A percentile compares a stretch with the other conserved stretches of the same genome.
phyloP scores from a whole-genome alignment of 352 stramenopile species.

The Phytophthora citricola region DNA sequence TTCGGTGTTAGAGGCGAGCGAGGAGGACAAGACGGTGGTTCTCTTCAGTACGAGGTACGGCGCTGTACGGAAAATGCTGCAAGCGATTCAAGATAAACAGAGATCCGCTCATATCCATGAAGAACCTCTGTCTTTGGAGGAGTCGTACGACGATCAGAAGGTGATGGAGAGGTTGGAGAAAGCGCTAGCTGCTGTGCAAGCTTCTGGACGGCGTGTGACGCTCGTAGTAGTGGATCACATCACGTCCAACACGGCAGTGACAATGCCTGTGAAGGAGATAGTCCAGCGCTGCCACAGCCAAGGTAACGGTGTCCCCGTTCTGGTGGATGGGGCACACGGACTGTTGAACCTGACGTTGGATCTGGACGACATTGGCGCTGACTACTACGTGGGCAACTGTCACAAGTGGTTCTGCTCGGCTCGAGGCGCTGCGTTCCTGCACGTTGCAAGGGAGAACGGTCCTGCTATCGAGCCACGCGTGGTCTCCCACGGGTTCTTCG shows the following conservation, averaged over 20 bases:
- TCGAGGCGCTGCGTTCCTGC: constrained; percentile 89
- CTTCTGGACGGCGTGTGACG: constrained; percentile 42
- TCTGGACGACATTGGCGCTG: constrained; percentile 68
- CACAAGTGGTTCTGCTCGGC: constrained; percentile 96
- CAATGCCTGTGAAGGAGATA: constrained; percentile 85
- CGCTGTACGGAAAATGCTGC: constrained; percentile 93
- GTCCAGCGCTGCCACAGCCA: constrained; percentile 62
- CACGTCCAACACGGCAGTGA: constrained; percentile 93
- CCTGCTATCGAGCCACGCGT: constrained; percentile 68
- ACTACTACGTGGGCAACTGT: constrained; percentile 95
- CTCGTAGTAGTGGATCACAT: constrained; percentile 94
- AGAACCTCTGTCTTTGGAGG: constrained; percentile 65
- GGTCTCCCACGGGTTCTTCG: constrained; percentile 92
- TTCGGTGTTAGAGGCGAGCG: constrained; percentile 44
- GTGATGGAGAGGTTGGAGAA: constrained; percentile 49
- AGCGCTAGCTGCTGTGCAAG: constrained; percentile 35
- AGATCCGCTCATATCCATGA: constrained; percentile 54
- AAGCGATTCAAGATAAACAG: constrained; percentile 32
- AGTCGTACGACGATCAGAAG: constrained; percentile 63
- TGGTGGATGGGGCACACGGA: constrained; percentile 93
- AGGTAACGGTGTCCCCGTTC: constrained; percentile 52
- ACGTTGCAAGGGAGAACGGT: constrained; percentile 50
- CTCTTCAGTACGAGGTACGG: constrained; percentile 91
- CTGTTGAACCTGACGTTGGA: constrained; percentile 86
- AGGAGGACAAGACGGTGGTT: constrained; percentile 52